Conservation (phyloP, 345 rosid species). For the Gossypium mustelinum region DNA sequence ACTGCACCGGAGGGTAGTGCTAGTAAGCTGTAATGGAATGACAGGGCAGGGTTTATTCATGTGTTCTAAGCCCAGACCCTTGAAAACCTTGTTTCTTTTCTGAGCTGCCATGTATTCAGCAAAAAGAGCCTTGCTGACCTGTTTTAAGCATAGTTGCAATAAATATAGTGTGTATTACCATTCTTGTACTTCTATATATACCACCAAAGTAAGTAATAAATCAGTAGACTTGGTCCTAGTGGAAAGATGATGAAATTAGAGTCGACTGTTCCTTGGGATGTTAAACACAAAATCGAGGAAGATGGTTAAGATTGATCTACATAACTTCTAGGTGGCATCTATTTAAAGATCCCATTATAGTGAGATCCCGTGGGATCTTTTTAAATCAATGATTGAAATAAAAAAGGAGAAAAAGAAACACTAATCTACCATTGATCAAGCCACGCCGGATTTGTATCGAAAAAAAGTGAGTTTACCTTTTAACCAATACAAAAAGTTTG, state of each 20-base stretch:
- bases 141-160: slow-evolving; percentile 13
- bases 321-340: neutral
- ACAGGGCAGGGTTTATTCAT: slow-evolving; percentile 64
- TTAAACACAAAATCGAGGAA: neutral
- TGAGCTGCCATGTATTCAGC: slow-evolving; percentile 58
- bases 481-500: too few relatives aligned
- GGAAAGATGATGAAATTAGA: neutral
- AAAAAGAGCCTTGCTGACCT: slow-evolving; percentile 93
- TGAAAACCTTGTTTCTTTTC: slow-evolving; percentile 64
- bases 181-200: neutral
- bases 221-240: neutral
- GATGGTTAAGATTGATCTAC: neutral
- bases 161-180: neutral
- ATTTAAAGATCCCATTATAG: too few relatives aligned
- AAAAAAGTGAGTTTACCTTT: too few relatives aligned
- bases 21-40: slow-evolving; percentile 63
- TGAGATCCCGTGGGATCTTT: too few relatives aligned
- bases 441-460: too few relatives aligned
- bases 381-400: too few relatives aligned
- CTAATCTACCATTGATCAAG: too few relatives aligned
- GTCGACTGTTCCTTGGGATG: neutral
- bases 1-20: slow-evolving; percentile 57
- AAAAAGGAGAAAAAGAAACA: too few relatives aligned
- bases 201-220: neutral
- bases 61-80: slow-evolving; percentile 80